Percentiles rank a stretch among this genome's conserved stretches.
These are phyloP conservation scores for Crassisporium funariophilum DNA, from an alignment of 768 basidiomycete genomes.

Conservation along the genomic window DNA sequence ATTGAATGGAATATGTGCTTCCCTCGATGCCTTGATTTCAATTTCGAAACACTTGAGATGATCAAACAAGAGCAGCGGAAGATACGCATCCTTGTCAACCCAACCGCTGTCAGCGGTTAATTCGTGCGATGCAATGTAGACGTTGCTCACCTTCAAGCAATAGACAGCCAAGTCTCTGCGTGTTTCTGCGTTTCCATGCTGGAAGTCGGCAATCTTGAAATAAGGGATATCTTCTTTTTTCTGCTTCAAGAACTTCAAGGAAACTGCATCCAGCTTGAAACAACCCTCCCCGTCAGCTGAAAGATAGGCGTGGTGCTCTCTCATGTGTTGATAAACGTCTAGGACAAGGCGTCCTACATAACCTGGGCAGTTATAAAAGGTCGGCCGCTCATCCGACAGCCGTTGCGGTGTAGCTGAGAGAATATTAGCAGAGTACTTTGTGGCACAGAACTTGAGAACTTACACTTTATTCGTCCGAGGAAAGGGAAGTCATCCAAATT, in stretches of 20 bases:
- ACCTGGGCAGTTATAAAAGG: constrained; percentile 57
- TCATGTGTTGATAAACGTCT: constrained; percentile 92
- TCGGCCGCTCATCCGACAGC: constrained; percentile 69
- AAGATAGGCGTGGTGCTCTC: constrained; percentile 66
- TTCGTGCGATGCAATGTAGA: constrained; percentile 4
- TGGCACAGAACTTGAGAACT: constrained; percentile 7
- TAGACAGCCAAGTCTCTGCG: constrained; percentile 88
- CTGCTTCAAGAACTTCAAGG: constrained; percentile 89
- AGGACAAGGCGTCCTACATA: constrained; percentile 86
- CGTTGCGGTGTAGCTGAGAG: constrained; percentile 63
- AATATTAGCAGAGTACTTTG: constrained; percentile 6
- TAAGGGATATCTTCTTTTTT: constrained; percentile 96
- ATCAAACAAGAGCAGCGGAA: constrained; percentile 88
- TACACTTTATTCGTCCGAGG: constrained; percentile 74
- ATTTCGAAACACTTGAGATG: constrained; percentile 87
- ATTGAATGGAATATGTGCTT: constrained; percentile 21
- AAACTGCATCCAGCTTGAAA: constrained; percentile 91
- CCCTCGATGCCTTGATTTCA: constrained; percentile 18
- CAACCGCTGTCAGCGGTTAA: background rate
- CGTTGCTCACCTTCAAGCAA: constrained; percentile 76
- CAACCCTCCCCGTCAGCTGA: constrained; percentile 70
- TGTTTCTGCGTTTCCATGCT: constrained; percentile 88
- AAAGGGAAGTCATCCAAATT: constrained; percentile 63
- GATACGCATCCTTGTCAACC: constrained; percentile 81
- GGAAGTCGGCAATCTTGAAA: constrained; percentile 89